Percentiles rank a stretch among this genome's conserved stretches.
Conservation (phyloP, 371 early-diverging fungal species). For the Apophysomyces variabilis region DNA sequence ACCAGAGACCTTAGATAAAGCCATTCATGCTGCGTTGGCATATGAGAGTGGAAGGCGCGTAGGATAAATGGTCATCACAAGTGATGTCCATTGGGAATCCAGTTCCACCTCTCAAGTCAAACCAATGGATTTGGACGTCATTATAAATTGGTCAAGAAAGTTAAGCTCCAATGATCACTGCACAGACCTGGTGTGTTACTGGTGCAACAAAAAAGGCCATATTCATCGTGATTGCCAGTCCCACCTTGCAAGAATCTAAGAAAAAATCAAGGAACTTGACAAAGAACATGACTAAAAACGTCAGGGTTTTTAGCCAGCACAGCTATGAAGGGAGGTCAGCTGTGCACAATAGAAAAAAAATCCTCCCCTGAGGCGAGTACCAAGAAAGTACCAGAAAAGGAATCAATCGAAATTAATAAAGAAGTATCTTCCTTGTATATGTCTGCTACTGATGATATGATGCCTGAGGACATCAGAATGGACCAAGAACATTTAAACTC, state of each 20-base stretch:
- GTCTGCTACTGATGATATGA: neutral
- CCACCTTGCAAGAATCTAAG: neutral
- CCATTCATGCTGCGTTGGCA: neutral
- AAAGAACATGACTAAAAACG: neutral
- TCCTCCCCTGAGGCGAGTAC: neutral
- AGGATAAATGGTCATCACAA: neutral
- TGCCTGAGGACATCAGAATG: neutral
- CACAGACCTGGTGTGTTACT: neutral
- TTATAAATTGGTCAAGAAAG: neutral
- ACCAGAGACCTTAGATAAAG: neutral
- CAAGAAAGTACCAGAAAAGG: neutral
- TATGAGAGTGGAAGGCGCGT: neutral
- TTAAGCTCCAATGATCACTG: neutral
- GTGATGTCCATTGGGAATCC: neutral
- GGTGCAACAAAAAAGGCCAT: neutral
- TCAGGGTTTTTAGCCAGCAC: neutral
- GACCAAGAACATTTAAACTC: neutral
- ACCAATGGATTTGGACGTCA: constrained; percentile 12
- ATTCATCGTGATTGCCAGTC: neutral
- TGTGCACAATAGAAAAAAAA: neutral
- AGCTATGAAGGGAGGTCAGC: neutral
- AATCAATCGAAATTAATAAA: neutral
- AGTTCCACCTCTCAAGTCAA: neutral
- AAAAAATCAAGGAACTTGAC: neutral
- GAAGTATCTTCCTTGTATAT: neutral